Base-by-base conservation (phyloP, 192 early-diverging fungal genomes). In the Pilobolus umbonatus region DNA sequence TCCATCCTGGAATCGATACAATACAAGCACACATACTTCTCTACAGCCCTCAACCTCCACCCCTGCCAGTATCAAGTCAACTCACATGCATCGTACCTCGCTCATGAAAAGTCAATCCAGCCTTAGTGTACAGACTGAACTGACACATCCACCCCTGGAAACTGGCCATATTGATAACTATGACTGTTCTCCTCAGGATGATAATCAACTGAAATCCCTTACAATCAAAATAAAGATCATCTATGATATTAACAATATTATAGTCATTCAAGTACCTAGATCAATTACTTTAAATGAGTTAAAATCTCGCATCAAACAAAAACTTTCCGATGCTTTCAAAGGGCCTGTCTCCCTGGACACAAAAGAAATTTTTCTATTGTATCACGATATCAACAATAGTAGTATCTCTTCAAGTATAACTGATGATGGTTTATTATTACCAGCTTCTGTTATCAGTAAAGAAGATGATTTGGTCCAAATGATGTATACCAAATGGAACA, bases 241-340 rank as follows among this genome's bases (percentile, higher is more conserved):
- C 26, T 64, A 64, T 51, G 62, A 64, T 21, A 19, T 36, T 14
- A 55, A 64, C n/a, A 64, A 64, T 50, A 64, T 64, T 24, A 57
- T 64, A 8, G 55, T 64, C 7, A 49, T 64, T 12, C 62, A 64
- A 31, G 67, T 69, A 14, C 61, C 67, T 30, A 55, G 67, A 24
- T 44, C 46, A 11, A 69, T 69, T 30, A 14, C 34, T 10, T 42
- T 69, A 17, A 19, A 5, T 2, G 56, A 69, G 12, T 26, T 69
- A 39, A 54, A 46, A 26, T 25, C 32, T 8, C 29, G 63, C 7
- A 65, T 65, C 35, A 9, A 32, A 24, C 63, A 65, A 36, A 65
- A 65, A 57, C 43, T 65, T 42, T 54, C 43, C 17, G 62, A 54
- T 11, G 44, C 44, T 17, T 34, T 5, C 8, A 55, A 42, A 39